Conservation (phyloP, 495 filamentous ascomycete species). For the Evansstolkia leycettana region DNA sequence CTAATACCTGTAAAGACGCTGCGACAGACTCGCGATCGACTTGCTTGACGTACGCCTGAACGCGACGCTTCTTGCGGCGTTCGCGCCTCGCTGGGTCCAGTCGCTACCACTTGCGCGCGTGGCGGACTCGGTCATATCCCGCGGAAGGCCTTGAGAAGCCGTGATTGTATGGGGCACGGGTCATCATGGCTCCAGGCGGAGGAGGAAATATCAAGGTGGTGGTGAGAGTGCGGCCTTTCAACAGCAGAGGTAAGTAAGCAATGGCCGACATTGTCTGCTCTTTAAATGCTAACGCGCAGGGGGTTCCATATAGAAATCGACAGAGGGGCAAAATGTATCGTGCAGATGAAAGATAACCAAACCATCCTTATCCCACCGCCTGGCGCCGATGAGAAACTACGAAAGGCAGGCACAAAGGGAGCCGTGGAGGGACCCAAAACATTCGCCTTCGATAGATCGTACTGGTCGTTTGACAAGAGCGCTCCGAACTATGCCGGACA, state of each 20-base stretch:
- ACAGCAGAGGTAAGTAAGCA: conserved; percentile 63
- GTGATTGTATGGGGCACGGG: conserved; percentile 25
- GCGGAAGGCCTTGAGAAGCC: background rate
- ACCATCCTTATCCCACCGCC: conserved; percentile 74
- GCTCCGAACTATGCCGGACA: conserved; percentile 83
- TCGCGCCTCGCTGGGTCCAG: conserved; percentile 20
- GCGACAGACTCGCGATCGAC: conserved; percentile 5
- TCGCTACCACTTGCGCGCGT: background rate
- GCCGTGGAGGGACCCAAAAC: conserved; percentile 67
- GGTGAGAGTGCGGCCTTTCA: conserved; percentile 87
- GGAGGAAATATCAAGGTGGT: conserved; percentile 99
- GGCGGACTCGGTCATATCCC: too few relatives aligned
- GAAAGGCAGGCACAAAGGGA: conserved; percentile 50
- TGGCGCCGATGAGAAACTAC: conserved; percentile 44
- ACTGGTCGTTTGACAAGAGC: conserved; percentile 89
- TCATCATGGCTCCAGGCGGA: conserved; percentile 59
- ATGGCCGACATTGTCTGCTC: too few relatives aligned
- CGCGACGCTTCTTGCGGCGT: conserved; percentile 29
- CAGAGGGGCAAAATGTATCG: conserved; percentile 89
- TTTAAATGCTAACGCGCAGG: too few relatives aligned
- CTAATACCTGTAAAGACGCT: background rate
- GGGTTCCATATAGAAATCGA: conserved; percentile 54
- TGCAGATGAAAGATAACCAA: conserved; percentile 88
- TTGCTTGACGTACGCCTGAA: background rate
- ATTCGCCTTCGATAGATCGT: conserved; percentile 93